These are phyloP conservation scores for Verticillium isaacii DNA, from an alignment of 2,329 filamentous ascomycete species.

Conservation along the genomic window DNA sequence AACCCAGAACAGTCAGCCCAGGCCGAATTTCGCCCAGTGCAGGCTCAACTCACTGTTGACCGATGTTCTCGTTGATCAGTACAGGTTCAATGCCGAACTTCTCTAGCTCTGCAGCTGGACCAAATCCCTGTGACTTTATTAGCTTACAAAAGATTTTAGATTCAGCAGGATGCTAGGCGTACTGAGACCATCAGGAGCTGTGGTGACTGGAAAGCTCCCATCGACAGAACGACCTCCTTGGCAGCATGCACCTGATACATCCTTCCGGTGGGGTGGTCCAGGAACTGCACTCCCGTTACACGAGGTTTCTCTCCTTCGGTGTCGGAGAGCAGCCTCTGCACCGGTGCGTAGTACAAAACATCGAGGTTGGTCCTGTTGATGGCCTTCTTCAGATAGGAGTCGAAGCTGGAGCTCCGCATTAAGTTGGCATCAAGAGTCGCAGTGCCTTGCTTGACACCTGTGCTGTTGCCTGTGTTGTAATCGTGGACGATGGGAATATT, in stretches of 20 bases:
- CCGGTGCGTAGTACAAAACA: slow-evolving; percentile 18
- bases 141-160: not conserved
- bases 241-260: slow-evolving; percentile 11
- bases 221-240: slow-evolving; percentile 11
- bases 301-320: slow-evolving; percentile 11
- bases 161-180: not conserved
- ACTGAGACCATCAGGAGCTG: slow-evolving; percentile 14
- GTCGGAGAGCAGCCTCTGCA: slow-evolving; percentile 14
- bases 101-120: slow-evolving; percentile 12
- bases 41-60: slow-evolving; percentile 14
- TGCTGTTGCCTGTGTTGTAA: slow-evolving; percentile 19
- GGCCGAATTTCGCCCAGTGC: not conserved
- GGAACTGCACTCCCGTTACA: slow-evolving; percentile 18
- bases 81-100: slow-evolving; percentile 17
- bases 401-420: slow-evolving; percentile 19
- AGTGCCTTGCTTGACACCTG: slow-evolving; percentile 21
- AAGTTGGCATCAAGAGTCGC: slow-evolving; percentile 17
- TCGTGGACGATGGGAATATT: slow-evolving; percentile 18
- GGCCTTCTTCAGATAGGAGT: slow-evolving; percentile 17
- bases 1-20: not conserved
- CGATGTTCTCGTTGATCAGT: slow-evolving; percentile 17
- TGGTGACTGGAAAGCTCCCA: slow-evolving; percentile 12
- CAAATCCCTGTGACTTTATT: slow-evolving; percentile 8
- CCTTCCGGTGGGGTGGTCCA: slow-evolving; percentile 16
- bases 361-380: slow-evolving; percentile 15